Conservation (phyloP, 2,329 filamentous ascomycete species). For the Alternaria novae-zelandiae region DNA sequence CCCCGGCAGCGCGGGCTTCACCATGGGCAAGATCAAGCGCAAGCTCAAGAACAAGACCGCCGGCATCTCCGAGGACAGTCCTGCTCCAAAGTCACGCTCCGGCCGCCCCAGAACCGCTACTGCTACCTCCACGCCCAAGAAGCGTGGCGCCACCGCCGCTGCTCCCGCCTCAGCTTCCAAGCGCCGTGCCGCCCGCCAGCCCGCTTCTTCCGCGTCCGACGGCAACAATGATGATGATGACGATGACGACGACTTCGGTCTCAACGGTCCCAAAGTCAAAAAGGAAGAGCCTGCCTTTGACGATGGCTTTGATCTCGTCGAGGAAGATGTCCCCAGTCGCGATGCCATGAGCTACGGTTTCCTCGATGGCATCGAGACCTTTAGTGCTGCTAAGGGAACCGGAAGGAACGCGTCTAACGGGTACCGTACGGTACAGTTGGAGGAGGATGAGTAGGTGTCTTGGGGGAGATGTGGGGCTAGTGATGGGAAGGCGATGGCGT, state of each 20-base stretch:
- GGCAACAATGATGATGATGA: too few relatives aligned
- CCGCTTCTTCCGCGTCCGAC: too few relatives aligned
- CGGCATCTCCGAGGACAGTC: conserved; percentile 8
- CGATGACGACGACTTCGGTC: conserved; percentile 23
- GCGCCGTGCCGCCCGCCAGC: not conserved
- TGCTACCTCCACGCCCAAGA: conserved; percentile 29
- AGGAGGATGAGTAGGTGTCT: not conserved
- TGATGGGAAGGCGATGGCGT: not conserved
- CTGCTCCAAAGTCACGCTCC: not conserved
- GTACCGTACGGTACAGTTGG: not conserved
- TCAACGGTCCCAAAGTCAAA: not conserved
- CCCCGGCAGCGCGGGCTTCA: conserved; percentile 27
- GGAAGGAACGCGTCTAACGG: not conserved
- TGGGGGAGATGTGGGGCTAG: fast-evolving
- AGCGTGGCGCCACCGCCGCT: conserved; percentile 1
- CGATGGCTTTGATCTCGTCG: not conserved
- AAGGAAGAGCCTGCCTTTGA: conserved; percentile 3
- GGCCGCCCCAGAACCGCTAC: not conserved
- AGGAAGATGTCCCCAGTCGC: not conserved
- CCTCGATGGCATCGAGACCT: not conserved
- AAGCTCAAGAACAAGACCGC: conserved; percentile 39
- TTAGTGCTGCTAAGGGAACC: not conserved
- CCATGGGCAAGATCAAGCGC: conserved; percentile 40
- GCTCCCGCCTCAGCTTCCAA: conserved; percentile 16
- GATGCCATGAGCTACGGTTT: not conserved